Evolutionary conservation across 2,329 filamentous ascomycete species (phyloP), one percentile per base, ranked within the genome.

Genomic region (Elsinoe fawcettii): DNA sequence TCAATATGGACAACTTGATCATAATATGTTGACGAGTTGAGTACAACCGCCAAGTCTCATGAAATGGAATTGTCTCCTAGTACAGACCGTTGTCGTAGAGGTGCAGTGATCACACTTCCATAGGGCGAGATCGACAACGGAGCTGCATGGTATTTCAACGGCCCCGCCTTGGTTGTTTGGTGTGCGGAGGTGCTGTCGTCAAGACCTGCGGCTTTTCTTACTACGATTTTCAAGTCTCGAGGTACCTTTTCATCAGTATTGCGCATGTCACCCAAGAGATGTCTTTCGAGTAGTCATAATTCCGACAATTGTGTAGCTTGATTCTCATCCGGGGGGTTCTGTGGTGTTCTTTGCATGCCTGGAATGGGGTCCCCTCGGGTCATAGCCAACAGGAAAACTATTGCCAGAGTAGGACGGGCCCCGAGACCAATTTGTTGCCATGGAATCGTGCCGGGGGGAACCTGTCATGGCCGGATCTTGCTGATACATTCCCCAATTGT

Each of bases 381-480:
- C 49, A 25, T 53, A 53, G 16, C 49, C 34, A 36, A 39, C 30
- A n/a, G 49, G 32, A 39, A 34, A 53, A 25, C 32, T 53, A 12
- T 53, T 23, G 14, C 49, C 49, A 22, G 54, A 56, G 12, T 49
- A 46, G 25, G 41, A 47, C 37, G 41, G 11, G 5, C 43, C 41
- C 16, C 30, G 34, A 2, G 54, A 46, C 54, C 54, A 56, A 25
- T 46, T 56, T 25, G 54, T 49, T 23, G 54, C 54, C 54, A 56
- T 56, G n/a, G 54, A 56, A 18, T 56, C 54, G 30, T 56, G 54
- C 41, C 54, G 54, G 18, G 54, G 41, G 9, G 54, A 46, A 3
- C 27, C 27, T 12, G 30, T 12, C 16, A 27, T 8, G 2, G 18
- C 41, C 14, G 39, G 44, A 11, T 43, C 54, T 16, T 47, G 54